phyloP scores from a whole-genome alignment of 495 filamentous ascomycete genomes.

The Patellaria atrata region DNA sequence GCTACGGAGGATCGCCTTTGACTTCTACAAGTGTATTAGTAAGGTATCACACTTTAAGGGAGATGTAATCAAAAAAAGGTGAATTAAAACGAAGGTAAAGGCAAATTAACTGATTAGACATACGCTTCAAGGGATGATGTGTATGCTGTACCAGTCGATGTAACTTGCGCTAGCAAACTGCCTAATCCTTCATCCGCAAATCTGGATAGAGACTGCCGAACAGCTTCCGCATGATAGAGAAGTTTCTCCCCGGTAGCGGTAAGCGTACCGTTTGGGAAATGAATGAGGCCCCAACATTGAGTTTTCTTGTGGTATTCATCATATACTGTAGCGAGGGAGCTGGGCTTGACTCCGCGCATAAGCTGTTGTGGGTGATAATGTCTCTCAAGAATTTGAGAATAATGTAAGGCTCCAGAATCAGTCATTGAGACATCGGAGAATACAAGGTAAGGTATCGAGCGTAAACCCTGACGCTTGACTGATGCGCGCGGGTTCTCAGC shows the following conservation, averaged over 20 bases:
- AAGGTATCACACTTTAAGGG: background rate
- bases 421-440: constrained; percentile 28
- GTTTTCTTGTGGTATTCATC: constrained; percentile 8
- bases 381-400: constrained; percentile 30
- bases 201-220: constrained; percentile 1
- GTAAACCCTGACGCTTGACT: constrained; percentile 32
- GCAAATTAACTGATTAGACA: too few relatives aligned
- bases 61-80: background rate
- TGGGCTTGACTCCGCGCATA: constrained; percentile 10
- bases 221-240: constrained; percentile 11
- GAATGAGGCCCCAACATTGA: constrained; percentile 13
- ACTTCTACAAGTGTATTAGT: background rate
- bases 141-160: too few relatives aligned
- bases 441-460: constrained; percentile 34
- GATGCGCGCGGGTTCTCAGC: constrained; percentile 21
- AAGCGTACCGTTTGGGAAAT: constrained; percentile 11
- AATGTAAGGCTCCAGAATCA: constrained; percentile 29
- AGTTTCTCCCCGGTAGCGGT: constrained; percentile 13
- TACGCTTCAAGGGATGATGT: too few relatives aligned
- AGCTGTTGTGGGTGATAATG: constrained; percentile 32
- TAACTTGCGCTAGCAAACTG: too few relatives aligned
- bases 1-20: background rate
- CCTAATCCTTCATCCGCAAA: constrained; percentile 1
- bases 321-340: constrained; percentile 1
- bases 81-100: too few relatives aligned